A percentile compares a stretch with the other conserved stretches of the same genome.
Evolutionary conservation across 768 basidiomycete genomes (phyloP).

Genomic region (Kwoniella sp.): DNA sequence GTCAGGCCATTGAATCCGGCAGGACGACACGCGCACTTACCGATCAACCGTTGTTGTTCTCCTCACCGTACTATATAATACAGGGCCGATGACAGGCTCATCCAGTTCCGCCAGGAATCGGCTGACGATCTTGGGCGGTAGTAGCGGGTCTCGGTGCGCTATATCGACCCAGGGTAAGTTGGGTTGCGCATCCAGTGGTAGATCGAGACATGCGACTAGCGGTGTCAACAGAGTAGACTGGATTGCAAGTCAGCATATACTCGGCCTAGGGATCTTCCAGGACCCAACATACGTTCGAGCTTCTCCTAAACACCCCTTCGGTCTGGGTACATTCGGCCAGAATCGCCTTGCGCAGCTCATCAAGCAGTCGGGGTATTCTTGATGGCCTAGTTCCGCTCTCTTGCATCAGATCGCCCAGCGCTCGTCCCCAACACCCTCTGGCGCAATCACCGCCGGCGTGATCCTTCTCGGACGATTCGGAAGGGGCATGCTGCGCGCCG

Average conservation of each 20-base stretch:
- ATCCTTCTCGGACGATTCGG: no score
- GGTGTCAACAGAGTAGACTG: constrained; percentile 24
- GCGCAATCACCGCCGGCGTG: no score
- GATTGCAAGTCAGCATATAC: background rate
- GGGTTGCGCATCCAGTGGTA: constrained; percentile 25
- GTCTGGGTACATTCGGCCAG: constrained; percentile 16
- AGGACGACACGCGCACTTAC: constrained; percentile 14
- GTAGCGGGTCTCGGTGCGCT: constrained; percentile 25
- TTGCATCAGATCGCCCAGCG: constrained; percentile 12
- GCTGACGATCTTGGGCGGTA: constrained; percentile 31
- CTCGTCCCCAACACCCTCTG: constrained; percentile 24
- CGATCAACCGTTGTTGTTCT: constrained; percentile 1
- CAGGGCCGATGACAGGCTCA: constrained; percentile 15
- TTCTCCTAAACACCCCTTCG: constrained; percentile 35
- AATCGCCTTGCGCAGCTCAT: constrained; percentile 24
- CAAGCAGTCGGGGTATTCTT: constrained; percentile 21
- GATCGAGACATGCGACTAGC: constrained; percentile 18
- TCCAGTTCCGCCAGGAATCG: constrained; percentile 14
- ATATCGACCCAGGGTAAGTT: constrained; percentile 32
- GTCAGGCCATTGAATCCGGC: background rate
- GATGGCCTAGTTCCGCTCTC: no score
- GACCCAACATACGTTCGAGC: constrained; percentile 19
- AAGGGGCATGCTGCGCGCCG: no score
- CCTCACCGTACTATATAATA: constrained; percentile 20
- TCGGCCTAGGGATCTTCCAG: background rate